A percentile compares a stretch with the other conserved stretches of the same genome.
phyloP scores from a whole-genome alignment of 306 rosid species.

The Cicer cuneatum region DNA sequence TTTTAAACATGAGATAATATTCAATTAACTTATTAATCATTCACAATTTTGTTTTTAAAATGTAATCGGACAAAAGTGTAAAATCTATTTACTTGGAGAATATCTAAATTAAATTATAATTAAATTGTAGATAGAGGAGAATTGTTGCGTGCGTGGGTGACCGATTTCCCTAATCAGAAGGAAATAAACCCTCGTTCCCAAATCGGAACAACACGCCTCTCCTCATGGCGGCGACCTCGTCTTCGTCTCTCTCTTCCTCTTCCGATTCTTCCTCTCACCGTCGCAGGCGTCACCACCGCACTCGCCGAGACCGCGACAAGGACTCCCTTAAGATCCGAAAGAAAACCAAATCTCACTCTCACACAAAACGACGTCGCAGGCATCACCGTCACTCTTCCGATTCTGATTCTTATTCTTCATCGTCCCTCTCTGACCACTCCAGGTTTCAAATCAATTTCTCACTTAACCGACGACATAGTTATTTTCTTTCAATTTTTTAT shows the following conservation, averaged over 20 bases:
- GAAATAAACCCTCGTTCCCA: conserved; percentile 50
- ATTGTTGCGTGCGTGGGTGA: neutral
- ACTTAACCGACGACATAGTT: neutral
- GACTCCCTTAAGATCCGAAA: conserved; percentile 72
- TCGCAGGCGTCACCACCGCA: conserved; percentile 56
- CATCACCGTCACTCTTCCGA: conserved; percentile 65
- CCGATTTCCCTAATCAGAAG: conserved; percentile 29
- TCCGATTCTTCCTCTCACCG: conserved; percentile 60
- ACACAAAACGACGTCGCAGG: conserved; percentile 75
- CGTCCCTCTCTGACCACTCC: conserved; percentile 62
- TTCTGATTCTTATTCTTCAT: conserved; percentile 50
- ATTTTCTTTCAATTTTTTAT: neutral
- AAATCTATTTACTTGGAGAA: no score
- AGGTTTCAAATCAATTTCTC: conserved; percentile 50
- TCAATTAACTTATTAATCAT: no score
- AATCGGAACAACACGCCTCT: conserved; percentile 18
- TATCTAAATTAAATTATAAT: no score
- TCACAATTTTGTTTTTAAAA: no score
- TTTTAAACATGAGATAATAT: no score
- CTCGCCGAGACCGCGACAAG: conserved; percentile 61
- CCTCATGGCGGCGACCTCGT: conserved; percentile 80
- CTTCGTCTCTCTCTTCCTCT: conserved; percentile 55
- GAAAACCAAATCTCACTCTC: conserved; percentile 67
- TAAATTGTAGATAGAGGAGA: no score
- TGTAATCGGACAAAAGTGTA: no score